Evolutionary conservation across 139 green algal species (phyloP), one percentile per base, ranked within the genome.

Genomic region (Haematococcus sp.): DNA sequence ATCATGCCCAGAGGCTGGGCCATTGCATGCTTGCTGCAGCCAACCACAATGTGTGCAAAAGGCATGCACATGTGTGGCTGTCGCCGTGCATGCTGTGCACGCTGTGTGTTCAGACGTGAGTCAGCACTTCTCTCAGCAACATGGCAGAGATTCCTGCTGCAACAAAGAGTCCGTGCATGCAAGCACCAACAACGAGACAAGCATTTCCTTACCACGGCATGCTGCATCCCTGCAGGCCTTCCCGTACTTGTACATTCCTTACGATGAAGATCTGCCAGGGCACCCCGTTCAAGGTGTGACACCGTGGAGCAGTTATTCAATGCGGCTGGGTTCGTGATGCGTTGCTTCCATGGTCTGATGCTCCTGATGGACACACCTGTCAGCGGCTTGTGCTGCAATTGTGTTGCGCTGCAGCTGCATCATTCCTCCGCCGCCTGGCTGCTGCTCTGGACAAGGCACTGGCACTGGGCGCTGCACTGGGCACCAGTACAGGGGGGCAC

Each of bases 201-300:
- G n/a, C n/a, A n/a, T n/a, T n/a, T n/a, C n/a, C n/a, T n/a, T n/a
- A n/a, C n/a, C n/a, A n/a, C n/a, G n/a, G n/a, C n/a, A n/a, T n/a
- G n/a, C n/a, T n/a, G n/a, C n/a, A 49, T 7, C 11, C 7, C 40
- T 11, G 40, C 78, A 97, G 91, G 91, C 81, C 0, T 95, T 97
- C 35, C 94, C 94, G 1, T 98, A 98, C 77, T 95, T 98, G 58
- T 98, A 97, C 77, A 83, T 98, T 1, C 88, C 87, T 0, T 97
- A 95, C 44, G 73, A 89, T n/a, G 80, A 92, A 22, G 88, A 91
- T 56, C 63, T 97, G 22, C 93, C 94, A 1, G 63, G 85, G 3
- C 84, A 92, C 3, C 60, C 79, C 5, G 69, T 70, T 22, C 79
- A 88, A 78, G 90, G 91, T 92, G 71, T 28, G 79, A 2, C 13